These are phyloP conservation scores for Phanerochaete sordida DNA, from an alignment of 768 basidiomycete species.

Conservation along the genomic window DNA sequence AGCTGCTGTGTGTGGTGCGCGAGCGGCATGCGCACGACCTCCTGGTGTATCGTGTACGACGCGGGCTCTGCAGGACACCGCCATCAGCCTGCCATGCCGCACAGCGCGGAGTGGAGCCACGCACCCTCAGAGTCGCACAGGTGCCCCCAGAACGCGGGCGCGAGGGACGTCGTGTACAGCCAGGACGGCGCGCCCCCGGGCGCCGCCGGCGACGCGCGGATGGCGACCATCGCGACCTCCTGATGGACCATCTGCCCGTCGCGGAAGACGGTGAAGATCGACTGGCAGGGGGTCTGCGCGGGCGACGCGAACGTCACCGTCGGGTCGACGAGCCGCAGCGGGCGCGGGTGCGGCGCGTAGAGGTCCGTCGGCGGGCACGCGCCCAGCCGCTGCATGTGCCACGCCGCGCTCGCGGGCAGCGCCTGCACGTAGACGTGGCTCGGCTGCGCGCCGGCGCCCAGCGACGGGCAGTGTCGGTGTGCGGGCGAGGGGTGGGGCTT, in stretches of 20 bases:
- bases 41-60: constrained; percentile 62
- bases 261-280: constrained; percentile 51
- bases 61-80: constrained; percentile 49
- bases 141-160: constrained; percentile 63
- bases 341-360: constrained; percentile 39
- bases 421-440: constrained; percentile 11
- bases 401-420: constrained; percentile 1
- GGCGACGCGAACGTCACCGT: constrained; percentile 60
- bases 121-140: constrained; percentile 54
- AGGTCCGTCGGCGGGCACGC: constrained; percentile 12
- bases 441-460: neutral
- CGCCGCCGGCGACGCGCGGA: constrained; percentile 11
- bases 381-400: constrained; percentile 11
- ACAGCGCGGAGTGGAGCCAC: constrained; percentile 12
- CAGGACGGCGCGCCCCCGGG: constrained; percentile 17
- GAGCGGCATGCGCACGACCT: constrained; percentile 36
- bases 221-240: constrained; percentile 35
- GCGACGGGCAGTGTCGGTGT: neutral
- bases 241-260: constrained; percentile 48
- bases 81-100: neutral
- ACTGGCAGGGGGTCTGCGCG: constrained; percentile 44
- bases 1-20: constrained; percentile 9
- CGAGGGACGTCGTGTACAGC: constrained; percentile 58
- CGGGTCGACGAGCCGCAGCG: constrained; percentile 58
- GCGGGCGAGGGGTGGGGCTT: neutral